phyloP scores from a whole-genome alignment of 305 asterid genomes.

The Caryopteris hybrid region DNA sequence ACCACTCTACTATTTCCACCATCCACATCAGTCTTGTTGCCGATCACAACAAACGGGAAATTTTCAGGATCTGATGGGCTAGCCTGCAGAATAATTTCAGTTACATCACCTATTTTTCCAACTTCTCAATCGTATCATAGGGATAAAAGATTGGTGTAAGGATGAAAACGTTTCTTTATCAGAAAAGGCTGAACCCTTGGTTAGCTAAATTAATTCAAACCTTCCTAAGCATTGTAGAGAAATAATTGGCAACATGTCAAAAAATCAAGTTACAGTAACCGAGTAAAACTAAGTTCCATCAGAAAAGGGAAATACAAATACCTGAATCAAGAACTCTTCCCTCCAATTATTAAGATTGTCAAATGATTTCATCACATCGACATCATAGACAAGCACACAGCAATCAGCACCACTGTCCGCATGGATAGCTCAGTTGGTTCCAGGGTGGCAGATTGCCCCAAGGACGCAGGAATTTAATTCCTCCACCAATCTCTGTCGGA shows the following conservation, averaged over 20 bases:
- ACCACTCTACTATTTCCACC: conserved; percentile 98
- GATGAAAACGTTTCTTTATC: background rate
- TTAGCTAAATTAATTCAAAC: background rate
- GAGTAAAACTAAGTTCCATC: background rate
- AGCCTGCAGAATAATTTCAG: conserved; percentile 57
- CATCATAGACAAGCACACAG: conserved; percentile 92
- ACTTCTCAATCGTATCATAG: background rate
- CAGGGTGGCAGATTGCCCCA: too few species aligned
- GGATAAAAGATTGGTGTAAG: background rate
- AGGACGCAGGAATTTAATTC: too few species aligned
- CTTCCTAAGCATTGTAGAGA: background rate
- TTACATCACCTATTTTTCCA: conserved; percentile 3
- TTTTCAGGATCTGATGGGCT: conserved; percentile 98
- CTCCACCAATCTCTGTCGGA: too few species aligned
- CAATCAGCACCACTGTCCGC: too few species aligned
- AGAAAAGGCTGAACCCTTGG: background rate
- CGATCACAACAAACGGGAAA: conserved; percentile 94
- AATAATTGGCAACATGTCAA: background rate
- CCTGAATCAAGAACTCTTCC: conserved; percentile 96
- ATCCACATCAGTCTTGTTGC: conserved; percentile 95
- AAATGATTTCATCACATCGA: conserved; percentile 85
- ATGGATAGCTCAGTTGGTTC: too few species aligned
- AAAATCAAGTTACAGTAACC: background rate
- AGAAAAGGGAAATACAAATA: conserved; percentile 11
- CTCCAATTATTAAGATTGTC: conserved; percentile 93